Evolutionary conservation across 1,139 yeast genomes (phyloP).

Genomic region (Yamadazyma taylorii): DNA sequence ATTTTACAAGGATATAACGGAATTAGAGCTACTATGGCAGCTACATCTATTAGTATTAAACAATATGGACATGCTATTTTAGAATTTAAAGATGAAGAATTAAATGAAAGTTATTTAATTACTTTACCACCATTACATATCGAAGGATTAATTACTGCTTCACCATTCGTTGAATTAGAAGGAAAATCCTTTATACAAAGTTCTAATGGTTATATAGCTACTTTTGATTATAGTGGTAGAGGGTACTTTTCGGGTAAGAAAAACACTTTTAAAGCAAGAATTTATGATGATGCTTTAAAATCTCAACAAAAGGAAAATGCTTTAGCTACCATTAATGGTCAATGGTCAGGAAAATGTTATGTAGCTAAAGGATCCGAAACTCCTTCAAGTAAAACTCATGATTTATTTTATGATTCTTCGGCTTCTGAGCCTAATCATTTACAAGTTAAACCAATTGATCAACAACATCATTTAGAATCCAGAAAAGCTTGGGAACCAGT

Average conservation of each 20-base stretch:
- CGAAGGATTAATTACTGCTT: constrained; percentile 86
- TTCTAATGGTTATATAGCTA: constrained; percentile 72
- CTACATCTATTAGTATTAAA: constrained; percentile 75
- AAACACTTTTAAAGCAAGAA: constrained; percentile 84
- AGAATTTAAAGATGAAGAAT: constrained; percentile 48
- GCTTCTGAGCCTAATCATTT: constrained; percentile 52
- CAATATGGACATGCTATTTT: constrained; percentile 90
- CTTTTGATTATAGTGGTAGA: constrained; percentile 82
- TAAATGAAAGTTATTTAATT: constrained; percentile 70
- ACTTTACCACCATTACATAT: constrained; percentile 96
- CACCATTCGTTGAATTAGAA: constrained; percentile 89
- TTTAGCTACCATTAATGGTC: constrained; percentile 78
- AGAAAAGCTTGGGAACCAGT: constrained; percentile 86
- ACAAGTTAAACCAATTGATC: constrained; percentile 72
- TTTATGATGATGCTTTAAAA: constrained; percentile 54
- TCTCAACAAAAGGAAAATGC: constrained; percentile 59
- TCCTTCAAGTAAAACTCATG: constrained; percentile 40
- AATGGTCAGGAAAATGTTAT: constrained; percentile 82
- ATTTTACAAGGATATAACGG: constrained; percentile 86
- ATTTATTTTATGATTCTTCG: constrained; percentile 70
- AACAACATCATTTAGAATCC: constrained; percentile 74
- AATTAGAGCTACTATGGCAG: constrained; percentile 77
- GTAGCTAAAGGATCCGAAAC: constrained; percentile 42
- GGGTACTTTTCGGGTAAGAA: constrained; percentile 97
- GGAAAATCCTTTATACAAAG: constrained; percentile 81